Percentiles rank a stretch among this genome's conserved stretches.
phyloP scores from a whole-genome alignment of 441 rosid species.

The Dalechampia spathulata region DNA sequence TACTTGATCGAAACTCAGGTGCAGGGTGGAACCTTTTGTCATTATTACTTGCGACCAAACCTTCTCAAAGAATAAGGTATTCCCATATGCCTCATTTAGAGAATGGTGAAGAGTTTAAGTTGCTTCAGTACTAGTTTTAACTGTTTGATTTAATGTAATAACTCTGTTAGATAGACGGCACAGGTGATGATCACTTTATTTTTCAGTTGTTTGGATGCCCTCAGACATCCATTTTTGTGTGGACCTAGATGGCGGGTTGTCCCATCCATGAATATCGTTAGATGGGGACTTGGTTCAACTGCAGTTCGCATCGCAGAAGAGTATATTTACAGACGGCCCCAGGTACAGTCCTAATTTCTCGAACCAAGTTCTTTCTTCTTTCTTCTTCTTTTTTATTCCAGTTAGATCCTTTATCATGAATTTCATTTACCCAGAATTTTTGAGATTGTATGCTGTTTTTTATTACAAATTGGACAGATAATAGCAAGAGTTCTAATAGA shows the following conservation, averaged over 20 bases:
- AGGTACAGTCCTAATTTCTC: conserved; percentile 39
- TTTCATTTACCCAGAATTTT: no score
- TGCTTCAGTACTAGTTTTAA: no score
- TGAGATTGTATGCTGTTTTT: no score
- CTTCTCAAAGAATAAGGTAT: conserved; percentile 82
- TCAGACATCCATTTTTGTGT: conserved; percentile 89
- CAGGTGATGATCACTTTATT: no score
- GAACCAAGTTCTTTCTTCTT: no score
- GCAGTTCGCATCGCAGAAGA: conserved; percentile 87
- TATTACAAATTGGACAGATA: no score
- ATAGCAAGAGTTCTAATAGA: no score
- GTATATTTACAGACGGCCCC: conserved; percentile 69
- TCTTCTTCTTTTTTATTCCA: no score
- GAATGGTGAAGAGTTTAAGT: neutral
- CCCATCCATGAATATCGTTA: conserved; percentile 81
- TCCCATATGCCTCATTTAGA: neutral
- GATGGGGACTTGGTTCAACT: conserved; percentile 97
- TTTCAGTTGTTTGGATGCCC: conserved; percentile 78
- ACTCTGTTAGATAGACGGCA: no score
- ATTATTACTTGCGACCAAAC: conserved; percentile 66
- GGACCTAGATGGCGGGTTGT: conserved; percentile 93
- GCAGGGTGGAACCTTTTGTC: conserved; percentile 96
- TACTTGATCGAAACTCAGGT: conserved; percentile 94
- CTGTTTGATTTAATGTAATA: no score
- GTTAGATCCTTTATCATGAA: no score